Evolutionary conservation across 306 rosid genomes (phyloP).

Genomic region (Pyrus betulifolia): DNA sequence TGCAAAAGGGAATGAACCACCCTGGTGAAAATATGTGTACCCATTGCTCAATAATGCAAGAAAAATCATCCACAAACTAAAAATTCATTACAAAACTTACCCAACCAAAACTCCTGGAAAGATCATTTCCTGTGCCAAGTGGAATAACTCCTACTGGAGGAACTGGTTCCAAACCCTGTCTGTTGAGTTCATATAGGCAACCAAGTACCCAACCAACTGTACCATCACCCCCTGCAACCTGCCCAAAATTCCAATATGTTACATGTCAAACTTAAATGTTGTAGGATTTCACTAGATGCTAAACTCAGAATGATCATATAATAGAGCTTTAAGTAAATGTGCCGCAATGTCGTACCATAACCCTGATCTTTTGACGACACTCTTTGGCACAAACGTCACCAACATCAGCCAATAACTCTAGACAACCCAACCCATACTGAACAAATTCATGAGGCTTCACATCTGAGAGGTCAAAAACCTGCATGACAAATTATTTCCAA

Average conservation of each 20-base stretch:
- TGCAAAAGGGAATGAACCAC: slow-evolving; percentile 93
- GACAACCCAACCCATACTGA: slow-evolving; percentile 71
- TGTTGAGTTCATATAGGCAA: slow-evolving; percentile 62
- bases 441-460: slow-evolving; percentile 95
- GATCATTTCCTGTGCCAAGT: slow-evolving; percentile 95
- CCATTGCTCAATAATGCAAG: slow-evolving; percentile 21
- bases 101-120: slow-evolving; percentile 92
- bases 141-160: slow-evolving; percentile 90
- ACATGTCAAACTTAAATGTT: neutral
- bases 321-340: neutral
- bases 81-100: slow-evolving; percentile 33
- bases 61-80: slow-evolving; percentile 10
- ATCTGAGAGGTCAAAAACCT: slow-evolving; percentile 81
- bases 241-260: slow-evolving; percentile 25
- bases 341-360: slow-evolving; percentile 55
- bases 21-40: slow-evolving; percentile 45
- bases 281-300: neutral
- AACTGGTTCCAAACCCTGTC: slow-evolving; percentile 48
- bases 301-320: neutral
- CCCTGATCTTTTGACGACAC: slow-evolving; percentile 68
- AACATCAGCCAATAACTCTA: slow-evolving; percentile 56
- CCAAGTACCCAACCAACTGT: slow-evolving; percentile 98
- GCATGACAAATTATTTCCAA: slow-evolving; percentile 15
- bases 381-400: slow-evolving; percentile 84
- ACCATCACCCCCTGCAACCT: slow-evolving; percentile 99